Evolutionary conservation across 306 rosid species (phyloP), one percentile per base, ranked within the genome.

Genomic region (Gleditsia sinensis): DNA sequence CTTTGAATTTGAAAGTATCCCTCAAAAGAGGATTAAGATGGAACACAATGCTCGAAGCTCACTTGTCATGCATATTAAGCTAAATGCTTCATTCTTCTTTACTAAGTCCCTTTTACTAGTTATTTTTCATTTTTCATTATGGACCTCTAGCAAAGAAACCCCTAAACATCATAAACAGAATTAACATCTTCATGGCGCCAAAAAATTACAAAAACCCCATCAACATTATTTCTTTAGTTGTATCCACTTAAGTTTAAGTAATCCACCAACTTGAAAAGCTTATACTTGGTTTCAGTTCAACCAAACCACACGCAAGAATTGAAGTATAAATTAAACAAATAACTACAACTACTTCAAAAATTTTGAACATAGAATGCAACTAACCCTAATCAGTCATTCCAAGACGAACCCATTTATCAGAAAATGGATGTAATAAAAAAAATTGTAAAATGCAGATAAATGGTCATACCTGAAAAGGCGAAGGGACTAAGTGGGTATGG

Each of bases 401-500:
- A 65, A 53, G 21, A 64, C 3, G 11, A 30, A 30, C 0, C 46
- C 19, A 12, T 1, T 33, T 6, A 25, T 17, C 55, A 21, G 20
- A 64, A 32, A 71, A 36, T 9, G 20, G 17, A n/a, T 12, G 11
- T 7, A 73, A 49, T 28, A 49, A 19, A 72, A 28, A 59, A 32
- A 2, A 0, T 9, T 12, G n/a, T 23, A 34, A n/a, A 34, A n/a
- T 19, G 9, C n/a, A 61, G 3, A 17, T 9, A n/a, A 32, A 12
- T 1, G 7, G 24, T 7, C 2, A 28, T 49, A 81, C 88, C 83
- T 80, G 81, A 5, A 84, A 64, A 70, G 88, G 88, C 6, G 88
- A 84, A 49, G 88, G 75, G 70, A 64, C 27, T 78, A 84, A 77
- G 45, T 48, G 60, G 6, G 69, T 69, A 64, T 63, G 83, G 72